Percentiles rank a stretch among this genome's conserved stretches.
Conservation (phyloP, 139 green algal species). For the Chlorella sp. region DNA sequence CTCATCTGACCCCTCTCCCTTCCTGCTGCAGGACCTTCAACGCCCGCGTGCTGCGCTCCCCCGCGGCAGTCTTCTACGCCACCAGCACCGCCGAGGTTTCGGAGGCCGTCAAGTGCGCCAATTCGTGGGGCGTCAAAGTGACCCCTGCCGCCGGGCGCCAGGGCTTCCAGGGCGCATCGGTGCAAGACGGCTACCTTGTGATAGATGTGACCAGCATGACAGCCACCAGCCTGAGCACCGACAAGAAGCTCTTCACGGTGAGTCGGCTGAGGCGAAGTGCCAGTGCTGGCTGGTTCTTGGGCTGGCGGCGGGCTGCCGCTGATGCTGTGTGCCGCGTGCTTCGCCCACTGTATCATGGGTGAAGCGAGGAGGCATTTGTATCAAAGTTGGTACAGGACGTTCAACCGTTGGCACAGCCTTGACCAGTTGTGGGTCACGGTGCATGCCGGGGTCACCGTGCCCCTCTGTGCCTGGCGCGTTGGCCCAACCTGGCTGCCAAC, state of each 20-base stretch:
- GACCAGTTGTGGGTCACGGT: neutral
- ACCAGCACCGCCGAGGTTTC: neutral
- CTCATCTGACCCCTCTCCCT: neutral
- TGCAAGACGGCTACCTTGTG: neutral
- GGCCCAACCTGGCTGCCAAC: neutral
- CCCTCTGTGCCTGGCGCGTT: too few species aligned
- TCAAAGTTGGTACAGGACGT: too few species aligned
- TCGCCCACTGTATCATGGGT: too few species aligned
- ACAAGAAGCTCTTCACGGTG: neutral
- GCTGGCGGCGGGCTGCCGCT: too few species aligned
- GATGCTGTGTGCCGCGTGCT: too few species aligned
- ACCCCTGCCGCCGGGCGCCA: neutral
- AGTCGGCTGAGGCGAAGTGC: neutral
- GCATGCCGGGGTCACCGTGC: too few species aligned
- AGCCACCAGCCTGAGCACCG: neutral
- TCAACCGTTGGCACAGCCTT: neutral
- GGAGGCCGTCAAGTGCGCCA: neutral
- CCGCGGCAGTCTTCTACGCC: slow-evolving; percentile 4
- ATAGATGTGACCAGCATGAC: neutral
- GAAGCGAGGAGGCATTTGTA: too few species aligned
- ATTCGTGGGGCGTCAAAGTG: neutral
- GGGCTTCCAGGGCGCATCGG: neutral
- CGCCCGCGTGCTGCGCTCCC: neutral
- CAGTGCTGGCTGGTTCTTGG: too few species aligned
- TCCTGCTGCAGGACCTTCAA: neutral